Evolutionary conservation across 1,139 yeast genomes (phyloP), one percentile per base, ranked within the genome.

Genomic region (Spencermartinsiella ligniputridi): DNA sequence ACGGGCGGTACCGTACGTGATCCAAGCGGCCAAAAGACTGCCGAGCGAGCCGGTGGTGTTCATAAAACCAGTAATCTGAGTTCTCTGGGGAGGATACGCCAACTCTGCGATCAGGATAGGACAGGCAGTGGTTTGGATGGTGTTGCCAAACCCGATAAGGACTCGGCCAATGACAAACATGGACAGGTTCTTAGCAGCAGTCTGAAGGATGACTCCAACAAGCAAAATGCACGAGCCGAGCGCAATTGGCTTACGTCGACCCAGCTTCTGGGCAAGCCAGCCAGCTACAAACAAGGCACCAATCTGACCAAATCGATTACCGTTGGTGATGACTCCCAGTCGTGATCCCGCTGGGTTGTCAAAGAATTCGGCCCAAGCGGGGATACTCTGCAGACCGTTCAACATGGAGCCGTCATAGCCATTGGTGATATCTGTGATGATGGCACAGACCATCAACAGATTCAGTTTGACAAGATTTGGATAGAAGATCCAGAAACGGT

Each of bases 1-100:
- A 80, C 50, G 67, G 75, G 2, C 78, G 69, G 30, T 73, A 68
- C 75, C 79, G 30, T 29, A 71, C 1, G 41, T 38, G 21, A 41
- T 39, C 17, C 37, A 39, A 9, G 83, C 76, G 5, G 82, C 81
- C 39, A 78, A 54, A 32, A 74, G 60, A 8, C 81, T 75, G 35
- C 83, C 83, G 39, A 76, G 54, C 57, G 74, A 68, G 74, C 76
- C 74, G 58, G 75, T 71, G 47, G 71, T 71, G 63, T 74, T 75
- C 57, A 70, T 77, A 39, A 69, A 61, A 9, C 46, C 66, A 18
- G 80, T 75, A 29, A 68, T 55, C 20, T 66, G 63, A 13, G 71
- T 69, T 57, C 82, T 67, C 51, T 72, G 76, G 6, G 58, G 36
- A 17, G 69, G 70, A 39, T 60, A 62, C 45, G 71, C 49, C 51